Percentiles rank a stretch among this genome's conserved stretches.
Conservation (phyloP, 148 eudicot species). For the Cornus suecica region DNA sequence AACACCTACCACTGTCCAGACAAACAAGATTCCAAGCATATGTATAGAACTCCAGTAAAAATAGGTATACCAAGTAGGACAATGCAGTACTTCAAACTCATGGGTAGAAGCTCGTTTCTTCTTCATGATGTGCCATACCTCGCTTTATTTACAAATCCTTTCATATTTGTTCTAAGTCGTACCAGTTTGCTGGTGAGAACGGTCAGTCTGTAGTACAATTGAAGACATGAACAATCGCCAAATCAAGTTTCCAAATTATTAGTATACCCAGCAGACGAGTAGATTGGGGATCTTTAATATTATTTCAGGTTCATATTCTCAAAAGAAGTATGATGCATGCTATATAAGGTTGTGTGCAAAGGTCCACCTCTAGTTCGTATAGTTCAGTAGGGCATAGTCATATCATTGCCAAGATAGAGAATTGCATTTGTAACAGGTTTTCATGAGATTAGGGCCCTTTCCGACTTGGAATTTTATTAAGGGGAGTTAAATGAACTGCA, state of each 20-base stretch:
- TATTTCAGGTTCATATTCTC: neutral
- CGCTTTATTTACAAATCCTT: neutral
- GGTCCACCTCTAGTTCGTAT: neutral
- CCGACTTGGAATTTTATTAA: neutral
- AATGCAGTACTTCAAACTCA: neutral
- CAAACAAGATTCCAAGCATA: neutral
- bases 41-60: neutral
- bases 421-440: neutral
- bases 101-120: no score
- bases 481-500: neutral
- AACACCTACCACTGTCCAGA: neutral
- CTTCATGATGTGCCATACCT: neutral
- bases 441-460: neutral
- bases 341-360: neutral
- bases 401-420: no score
- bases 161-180: neutral
- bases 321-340: neutral
- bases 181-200: neutral
- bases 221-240: neutral
- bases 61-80: neutral
- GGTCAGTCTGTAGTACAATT: neutral
- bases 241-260: neutral
- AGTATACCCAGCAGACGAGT: neutral
- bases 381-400: neutral
- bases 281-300: neutral